Conservation (phyloP, 768 basidiomycete species). For the Lyophyllum decastes region DNA sequence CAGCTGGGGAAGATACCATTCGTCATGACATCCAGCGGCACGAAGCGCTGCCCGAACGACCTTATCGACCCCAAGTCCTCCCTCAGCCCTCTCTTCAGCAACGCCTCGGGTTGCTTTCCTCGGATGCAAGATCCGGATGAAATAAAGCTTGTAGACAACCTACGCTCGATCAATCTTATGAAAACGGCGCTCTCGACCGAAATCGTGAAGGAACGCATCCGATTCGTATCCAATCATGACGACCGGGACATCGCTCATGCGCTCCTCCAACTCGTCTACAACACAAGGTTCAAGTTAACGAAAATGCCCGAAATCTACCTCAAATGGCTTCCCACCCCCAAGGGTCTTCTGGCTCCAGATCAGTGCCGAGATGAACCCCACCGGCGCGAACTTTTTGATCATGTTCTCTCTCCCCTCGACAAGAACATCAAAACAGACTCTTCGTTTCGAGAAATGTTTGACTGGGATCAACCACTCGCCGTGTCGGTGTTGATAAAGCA, state of each 20-base stretch:
- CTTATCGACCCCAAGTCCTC: slow-evolving; percentile 33
- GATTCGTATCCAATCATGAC: slow-evolving; percentile 21
- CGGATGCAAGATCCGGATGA: neutral
- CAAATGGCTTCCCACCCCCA: slow-evolving; percentile 40
- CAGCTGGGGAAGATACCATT: slow-evolving; percentile 27
- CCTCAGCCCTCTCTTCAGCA: slow-evolving; percentile 27
- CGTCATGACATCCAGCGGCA: slow-evolving; percentile 23
- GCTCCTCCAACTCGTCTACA: slow-evolving; percentile 24
- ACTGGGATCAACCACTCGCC: slow-evolving; percentile 40
- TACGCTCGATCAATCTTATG: slow-evolving; percentile 29
- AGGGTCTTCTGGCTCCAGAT: slow-evolving; percentile 29
- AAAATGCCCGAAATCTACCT: slow-evolving; percentile 6
- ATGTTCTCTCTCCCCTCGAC: slow-evolving; percentile 36
- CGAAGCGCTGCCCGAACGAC: slow-evolving; percentile 21
- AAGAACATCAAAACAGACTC: slow-evolving; percentile 21
- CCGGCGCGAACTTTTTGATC: slow-evolving; percentile 35
- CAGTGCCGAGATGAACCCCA: slow-evolving; percentile 31
- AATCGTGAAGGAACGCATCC: slow-evolving; percentile 37
- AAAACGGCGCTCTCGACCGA: slow-evolving; percentile 26
- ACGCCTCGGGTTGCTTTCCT: slow-evolving; percentile 16
- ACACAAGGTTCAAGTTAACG: slow-evolving; percentile 10
- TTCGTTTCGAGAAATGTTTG: slow-evolving; percentile 31
- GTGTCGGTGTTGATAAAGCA: slow-evolving; percentile 33
- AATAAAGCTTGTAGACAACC: slow-evolving; percentile 14
- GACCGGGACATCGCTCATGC: slow-evolving; percentile 15